phyloP scores from a whole-genome alignment of 2,329 filamentous ascomycete genomes.

The Fusarium nematophilum region DNA sequence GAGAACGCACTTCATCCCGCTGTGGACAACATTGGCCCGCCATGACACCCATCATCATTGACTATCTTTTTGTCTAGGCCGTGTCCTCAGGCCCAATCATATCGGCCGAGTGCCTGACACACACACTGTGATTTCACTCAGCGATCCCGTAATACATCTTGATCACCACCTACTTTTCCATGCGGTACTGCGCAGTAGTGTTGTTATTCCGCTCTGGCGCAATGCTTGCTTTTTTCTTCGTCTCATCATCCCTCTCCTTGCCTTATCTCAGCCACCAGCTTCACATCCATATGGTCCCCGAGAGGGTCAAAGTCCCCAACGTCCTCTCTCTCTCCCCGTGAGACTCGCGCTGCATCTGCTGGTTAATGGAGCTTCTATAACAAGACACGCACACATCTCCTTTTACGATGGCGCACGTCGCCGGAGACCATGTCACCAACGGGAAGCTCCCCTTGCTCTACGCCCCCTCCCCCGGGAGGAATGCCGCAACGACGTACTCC shows the following conservation, averaged over 20 bases:
- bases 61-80: slow-evolving; percentile 4
- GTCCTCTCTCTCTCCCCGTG: neutral
- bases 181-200: neutral
- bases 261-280: slow-evolving; percentile 21
- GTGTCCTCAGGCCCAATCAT: slow-evolving; percentile 32
- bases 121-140: slow-evolving; percentile 5
- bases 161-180: slow-evolving; percentile 10
- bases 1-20: slow-evolving; percentile 5
- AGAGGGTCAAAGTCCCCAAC: slow-evolving; percentile 4
- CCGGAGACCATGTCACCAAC: slow-evolving; percentile 4
- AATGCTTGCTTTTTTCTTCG: slow-evolving; percentile 25
- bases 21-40: neutral
- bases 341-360: slow-evolving; percentile 9
- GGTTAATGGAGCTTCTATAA: slow-evolving; percentile 14
- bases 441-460: slow-evolving; percentile 26
- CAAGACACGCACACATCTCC: slow-evolving; percentile 36
- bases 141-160: neutral
- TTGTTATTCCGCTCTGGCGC: slow-evolving; percentile 8
- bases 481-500: neutral
- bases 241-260: slow-evolving; percentile 25
- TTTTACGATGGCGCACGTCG: slow-evolving; percentile 14
- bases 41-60: neutral
- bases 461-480: neutral
- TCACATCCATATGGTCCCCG: slow-evolving; percentile 24
- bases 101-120: slow-evolving; percentile 30